Evolutionary conservation across 1,284 basidiomycete species (phyloP).

Genomic region (Ustilago curta): DNA sequence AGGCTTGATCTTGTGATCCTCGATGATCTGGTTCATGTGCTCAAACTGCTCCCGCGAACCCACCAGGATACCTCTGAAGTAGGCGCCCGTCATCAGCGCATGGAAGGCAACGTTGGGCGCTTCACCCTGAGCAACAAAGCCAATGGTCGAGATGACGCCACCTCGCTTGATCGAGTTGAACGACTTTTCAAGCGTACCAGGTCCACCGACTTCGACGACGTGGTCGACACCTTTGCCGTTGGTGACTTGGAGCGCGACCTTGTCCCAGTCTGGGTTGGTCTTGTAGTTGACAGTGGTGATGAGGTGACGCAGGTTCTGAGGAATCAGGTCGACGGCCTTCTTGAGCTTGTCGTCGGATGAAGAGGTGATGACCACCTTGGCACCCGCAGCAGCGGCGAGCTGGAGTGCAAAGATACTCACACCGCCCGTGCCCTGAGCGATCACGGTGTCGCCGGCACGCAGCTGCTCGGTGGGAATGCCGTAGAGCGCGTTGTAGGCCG

Average conservation of each 20-base stretch:
- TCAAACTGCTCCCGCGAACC: constrained; percentile 71
- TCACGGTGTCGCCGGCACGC: constrained; percentile 72
- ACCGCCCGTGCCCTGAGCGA: constrained; percentile 75
- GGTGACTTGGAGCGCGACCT: constrained; percentile 74
- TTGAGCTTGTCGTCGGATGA: constrained; percentile 75
- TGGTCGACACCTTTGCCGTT: constrained; percentile 74
- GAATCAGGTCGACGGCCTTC: constrained; percentile 57
- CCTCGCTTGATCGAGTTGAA: constrained; percentile 71
- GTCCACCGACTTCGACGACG: constrained; percentile 75
- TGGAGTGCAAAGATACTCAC: constrained; percentile 75
- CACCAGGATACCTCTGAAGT: constrained; percentile 70
- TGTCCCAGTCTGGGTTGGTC: constrained; percentile 74
- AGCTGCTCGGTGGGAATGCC: constrained; percentile 71
- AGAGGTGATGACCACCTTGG: constrained; percentile 75
- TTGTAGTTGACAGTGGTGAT: constrained; percentile 73
- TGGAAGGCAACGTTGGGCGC: constrained; percentile 38
- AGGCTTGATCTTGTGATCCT: constrained; percentile 71
- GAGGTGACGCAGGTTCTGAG: constrained; percentile 52
- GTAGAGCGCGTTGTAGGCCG: constrained; percentile 73
- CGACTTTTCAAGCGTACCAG: constrained; percentile 73
- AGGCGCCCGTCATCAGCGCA: constrained; percentile 34
- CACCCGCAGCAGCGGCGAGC: constrained; percentile 75
- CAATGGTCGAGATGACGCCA: constrained; percentile 74
- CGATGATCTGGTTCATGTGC: constrained; percentile 72
- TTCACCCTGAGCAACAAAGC: constrained; percentile 70